Conservation (phyloP, 2,329 filamentous ascomycete genomes). For the Penicillium corylophilum region DNA sequence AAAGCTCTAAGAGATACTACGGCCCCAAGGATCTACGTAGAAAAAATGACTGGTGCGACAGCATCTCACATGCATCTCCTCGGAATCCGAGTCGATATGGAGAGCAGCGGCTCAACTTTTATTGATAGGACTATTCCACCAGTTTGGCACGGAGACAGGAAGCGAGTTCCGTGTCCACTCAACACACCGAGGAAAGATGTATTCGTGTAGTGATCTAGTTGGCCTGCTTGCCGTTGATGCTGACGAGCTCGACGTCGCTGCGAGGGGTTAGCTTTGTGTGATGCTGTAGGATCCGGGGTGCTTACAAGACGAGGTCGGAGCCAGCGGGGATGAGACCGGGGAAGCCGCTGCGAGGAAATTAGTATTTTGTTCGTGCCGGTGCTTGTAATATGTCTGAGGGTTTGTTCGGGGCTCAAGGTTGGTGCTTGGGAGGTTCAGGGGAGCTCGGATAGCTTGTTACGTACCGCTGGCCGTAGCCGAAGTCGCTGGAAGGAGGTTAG, state of each 20-base stretch:
- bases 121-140: constrained; percentile 1
- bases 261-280: constrained; percentile 9
- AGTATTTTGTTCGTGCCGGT: constrained; percentile 1
- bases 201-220: constrained; percentile 26
- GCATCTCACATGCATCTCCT: background rate
- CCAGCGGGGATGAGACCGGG: constrained; percentile 72
- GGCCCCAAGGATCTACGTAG: background rate
- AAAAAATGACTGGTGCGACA: background rate
- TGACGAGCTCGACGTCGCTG: constrained; percentile 69
- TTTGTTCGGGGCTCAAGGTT: background rate
- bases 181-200: background rate
- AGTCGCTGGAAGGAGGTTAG: constrained; percentile 31
- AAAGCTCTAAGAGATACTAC: background rate
- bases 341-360: constrained; percentile 62
- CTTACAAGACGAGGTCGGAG: constrained; percentile 81
- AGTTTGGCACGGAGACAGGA: background rate
- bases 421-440: background rate
- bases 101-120: background rate
- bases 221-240: constrained; percentile 57
- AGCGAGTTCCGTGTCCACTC: background rate
- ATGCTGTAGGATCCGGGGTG: background rate
- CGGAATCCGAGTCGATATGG: background rate
- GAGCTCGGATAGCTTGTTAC: constrained; percentile 16
- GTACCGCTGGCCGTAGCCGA: constrained; percentile 43
- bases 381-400: background rate